Evolutionary conservation across 371 early-diverging fungal species (phyloP).

Genomic region (Lichtheimia hyalospora): DNA sequence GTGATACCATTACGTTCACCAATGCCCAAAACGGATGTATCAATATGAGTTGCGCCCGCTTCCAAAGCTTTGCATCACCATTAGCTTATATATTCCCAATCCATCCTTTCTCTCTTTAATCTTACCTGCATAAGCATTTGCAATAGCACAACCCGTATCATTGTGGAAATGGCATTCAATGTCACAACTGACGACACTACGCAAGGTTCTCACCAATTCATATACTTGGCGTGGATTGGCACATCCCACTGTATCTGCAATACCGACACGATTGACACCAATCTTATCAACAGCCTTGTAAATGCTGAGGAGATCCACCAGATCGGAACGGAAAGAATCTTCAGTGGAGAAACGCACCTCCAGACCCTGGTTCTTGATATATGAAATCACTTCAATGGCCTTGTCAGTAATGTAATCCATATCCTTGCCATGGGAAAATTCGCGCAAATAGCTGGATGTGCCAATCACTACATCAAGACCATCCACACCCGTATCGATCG

Average conservation of each 20-base stretch:
- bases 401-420: slow-evolving; percentile 92
- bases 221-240: slow-evolving; percentile 97
- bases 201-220: slow-evolving; percentile 89
- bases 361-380: slow-evolving; percentile 88
- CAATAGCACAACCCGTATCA: slow-evolving; percentile 96
- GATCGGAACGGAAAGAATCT: slow-evolving; percentile 94
- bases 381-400: slow-evolving; percentile 92
- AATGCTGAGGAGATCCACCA: slow-evolving; percentile 89
- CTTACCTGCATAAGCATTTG: slow-evolving; percentile 82
- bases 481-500: slow-evolving; percentile 92
- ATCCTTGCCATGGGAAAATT: slow-evolving; percentile 96
- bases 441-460: slow-evolving; percentile 86
- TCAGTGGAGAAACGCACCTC: slow-evolving; percentile 96
- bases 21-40: slow-evolving; percentile 94
- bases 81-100: no score
- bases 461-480: slow-evolving; percentile 96
- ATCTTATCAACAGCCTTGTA: slow-evolving; percentile 92
- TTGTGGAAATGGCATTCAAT: slow-evolving; percentile 98
- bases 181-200: slow-evolving; percentile 91
- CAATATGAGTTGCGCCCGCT: slow-evolving; percentile 96
- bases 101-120: no score
- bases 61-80: slow-evolving; percentile 62
- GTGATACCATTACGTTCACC: slow-evolving; percentile 97
- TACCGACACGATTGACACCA: slow-evolving; percentile 95
- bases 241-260: slow-evolving; percentile 96